Conservation (phyloP, 306 rosid genomes). For the Sesbania bispinosa region DNA sequence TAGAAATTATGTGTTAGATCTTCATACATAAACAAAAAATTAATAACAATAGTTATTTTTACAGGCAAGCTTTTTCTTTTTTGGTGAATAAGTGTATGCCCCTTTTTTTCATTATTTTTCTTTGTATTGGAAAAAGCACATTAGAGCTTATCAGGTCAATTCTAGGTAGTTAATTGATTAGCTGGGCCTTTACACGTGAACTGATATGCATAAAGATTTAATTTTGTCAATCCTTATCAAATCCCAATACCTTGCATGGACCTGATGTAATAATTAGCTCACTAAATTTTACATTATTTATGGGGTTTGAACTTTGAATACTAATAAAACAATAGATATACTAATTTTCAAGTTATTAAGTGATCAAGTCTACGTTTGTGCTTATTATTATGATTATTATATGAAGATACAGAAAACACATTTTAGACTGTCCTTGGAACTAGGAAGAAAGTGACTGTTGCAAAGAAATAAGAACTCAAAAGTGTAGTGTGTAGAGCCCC, state of each 20-base stretch:
- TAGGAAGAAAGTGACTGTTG: slow-evolving; percentile 61
- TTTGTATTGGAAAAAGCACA: slow-evolving; percentile 19
- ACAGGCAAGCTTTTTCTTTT: neutral
- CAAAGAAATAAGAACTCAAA: slow-evolving; percentile 48
- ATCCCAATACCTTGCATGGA: slow-evolving; percentile 52
- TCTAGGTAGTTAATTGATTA: slow-evolving; percentile 35
- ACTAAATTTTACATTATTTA: slow-evolving; percentile 20
- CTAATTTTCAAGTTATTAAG: neutral
- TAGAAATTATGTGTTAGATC: slow-evolving; percentile 3
- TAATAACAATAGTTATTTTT: neutral
- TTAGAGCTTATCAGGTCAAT: slow-evolving; percentile 41
- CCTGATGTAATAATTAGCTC: slow-evolving; percentile 59
- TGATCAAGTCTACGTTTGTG: neutral
- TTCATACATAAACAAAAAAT: neutral
- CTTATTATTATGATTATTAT: no score
- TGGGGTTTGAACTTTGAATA: neutral
- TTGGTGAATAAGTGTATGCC: neutral
- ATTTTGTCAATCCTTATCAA: slow-evolving; percentile 35
- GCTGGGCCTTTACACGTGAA: slow-evolving; percentile 48
- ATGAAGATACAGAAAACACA: slow-evolving; percentile 29
- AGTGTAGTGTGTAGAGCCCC: slow-evolving; percentile 42
- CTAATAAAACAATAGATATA: neutral
- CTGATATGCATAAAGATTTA: slow-evolving; percentile 35
- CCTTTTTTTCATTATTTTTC: neutral
- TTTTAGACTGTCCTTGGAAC: slow-evolving; percentile 51